Conservation (phyloP, 139 green algal genomes). For the Haematococcus sp. region DNA sequence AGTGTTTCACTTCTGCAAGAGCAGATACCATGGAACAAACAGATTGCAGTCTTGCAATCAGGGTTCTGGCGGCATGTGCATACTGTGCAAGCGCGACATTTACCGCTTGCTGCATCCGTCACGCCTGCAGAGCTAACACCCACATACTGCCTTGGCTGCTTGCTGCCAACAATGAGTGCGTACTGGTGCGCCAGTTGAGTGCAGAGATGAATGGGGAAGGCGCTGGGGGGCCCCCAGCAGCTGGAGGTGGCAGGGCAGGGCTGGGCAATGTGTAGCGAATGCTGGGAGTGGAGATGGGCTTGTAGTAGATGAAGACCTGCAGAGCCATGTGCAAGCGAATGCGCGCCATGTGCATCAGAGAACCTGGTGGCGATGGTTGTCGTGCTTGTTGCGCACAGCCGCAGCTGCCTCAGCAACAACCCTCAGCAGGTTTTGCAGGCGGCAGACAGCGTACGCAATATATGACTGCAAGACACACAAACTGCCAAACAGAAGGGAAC, state of each 20-base stretch:
- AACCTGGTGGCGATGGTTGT: neutral
- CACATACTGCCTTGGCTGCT: constrained; percentile 44
- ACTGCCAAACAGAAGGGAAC: neutral
- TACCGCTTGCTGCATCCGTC: too few relatives aligned
- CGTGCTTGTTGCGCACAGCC: too few relatives aligned
- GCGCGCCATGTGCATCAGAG: neutral
- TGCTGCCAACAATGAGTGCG: constrained; percentile 37
- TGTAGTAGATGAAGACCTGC: constrained; percentile 27
- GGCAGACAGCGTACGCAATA: too few relatives aligned
- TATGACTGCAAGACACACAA: neutral
- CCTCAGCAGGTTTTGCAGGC: too few relatives aligned
- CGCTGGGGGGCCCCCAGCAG: neutral
- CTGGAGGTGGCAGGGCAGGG: neutral
- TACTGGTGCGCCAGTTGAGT: constrained; percentile 36
- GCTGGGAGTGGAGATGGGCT: constrained; percentile 10
- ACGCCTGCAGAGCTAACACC: constrained; percentile 26
- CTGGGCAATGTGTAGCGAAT: neutral
- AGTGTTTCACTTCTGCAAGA: too few relatives aligned
- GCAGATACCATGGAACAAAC: too few relatives aligned
- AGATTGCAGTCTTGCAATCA: too few relatives aligned
- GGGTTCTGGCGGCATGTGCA: too few relatives aligned
- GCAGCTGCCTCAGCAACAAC: too few relatives aligned
- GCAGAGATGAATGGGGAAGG: constrained; percentile 41
- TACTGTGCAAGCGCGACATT: too few relatives aligned
- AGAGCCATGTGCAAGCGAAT: neutral